phyloP scores from a whole-genome alignment of 2,329 filamentous ascomycete genomes.

The Hypoxylon sp. region DNA sequence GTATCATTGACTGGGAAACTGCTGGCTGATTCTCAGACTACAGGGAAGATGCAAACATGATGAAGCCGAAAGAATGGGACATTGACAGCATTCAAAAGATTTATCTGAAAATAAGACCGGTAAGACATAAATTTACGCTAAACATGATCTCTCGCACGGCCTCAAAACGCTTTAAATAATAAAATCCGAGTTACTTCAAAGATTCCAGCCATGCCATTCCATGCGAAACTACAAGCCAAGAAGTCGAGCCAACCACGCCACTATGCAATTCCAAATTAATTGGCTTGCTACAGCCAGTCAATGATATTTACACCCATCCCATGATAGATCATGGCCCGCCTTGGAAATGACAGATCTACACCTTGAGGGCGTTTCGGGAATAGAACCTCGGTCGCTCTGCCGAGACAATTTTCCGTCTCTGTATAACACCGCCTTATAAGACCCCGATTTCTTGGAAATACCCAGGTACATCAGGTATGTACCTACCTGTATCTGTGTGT shows the following conservation, averaged over 20 bases:
- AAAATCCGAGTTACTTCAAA: not conserved
- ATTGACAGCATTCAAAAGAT: conserved; percentile 1
- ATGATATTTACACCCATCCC: not conserved
- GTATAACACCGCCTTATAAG: too few species aligned
- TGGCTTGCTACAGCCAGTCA: not conserved
- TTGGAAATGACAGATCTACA: conserved; percentile 18
- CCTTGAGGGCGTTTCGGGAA: conserved; percentile 11
- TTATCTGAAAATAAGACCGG: too few species aligned
- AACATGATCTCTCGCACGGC: too few species aligned
- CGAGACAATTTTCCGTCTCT: not conserved
- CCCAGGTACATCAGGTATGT: not conserved
- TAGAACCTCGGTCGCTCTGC: not conserved
- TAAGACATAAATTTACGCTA: too few species aligned
- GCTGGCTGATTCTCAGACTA: not conserved
- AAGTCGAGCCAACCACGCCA: not conserved
- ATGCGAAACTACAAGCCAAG: not conserved
- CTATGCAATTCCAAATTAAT: conserved; percentile 4
- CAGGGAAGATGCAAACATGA: conserved; percentile 19
- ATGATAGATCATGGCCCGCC: not conserved
- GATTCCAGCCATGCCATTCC: not conserved
- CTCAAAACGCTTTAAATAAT: not conserved
- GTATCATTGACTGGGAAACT: conserved; percentile 14
- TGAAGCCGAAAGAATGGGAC: conserved; percentile 10
- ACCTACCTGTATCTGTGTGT: too few species aligned
- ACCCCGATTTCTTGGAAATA: too few species aligned